Conservation (phyloP, 306 rosid species). For the Inga leiocalycina region DNA sequence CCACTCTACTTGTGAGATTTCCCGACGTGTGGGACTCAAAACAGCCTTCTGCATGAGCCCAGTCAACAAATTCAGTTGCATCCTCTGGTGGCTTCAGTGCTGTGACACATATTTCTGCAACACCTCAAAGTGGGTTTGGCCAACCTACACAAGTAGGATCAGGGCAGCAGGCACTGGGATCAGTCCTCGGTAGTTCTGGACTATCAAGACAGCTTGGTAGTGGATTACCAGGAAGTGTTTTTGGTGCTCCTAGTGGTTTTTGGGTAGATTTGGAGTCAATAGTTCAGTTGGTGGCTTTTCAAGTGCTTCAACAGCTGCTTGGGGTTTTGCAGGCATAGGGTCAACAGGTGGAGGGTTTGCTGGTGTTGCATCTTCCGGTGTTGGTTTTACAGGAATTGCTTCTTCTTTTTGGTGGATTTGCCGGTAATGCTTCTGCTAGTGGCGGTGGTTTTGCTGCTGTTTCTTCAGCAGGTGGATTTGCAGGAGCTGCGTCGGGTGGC, state of each 20-base stretch:
- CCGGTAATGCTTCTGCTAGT: conserved; percentile 22
- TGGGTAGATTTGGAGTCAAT: conserved; percentile 58
- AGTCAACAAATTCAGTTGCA: conserved; percentile 55
- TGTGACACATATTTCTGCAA: conserved; percentile 46
- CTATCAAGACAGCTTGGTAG: conserved; percentile 89
- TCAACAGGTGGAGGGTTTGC: conserved; percentile 55
- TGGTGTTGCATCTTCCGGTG: conserved; percentile 39
- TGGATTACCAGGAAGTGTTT: conserved; percentile 57
- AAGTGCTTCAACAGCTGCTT: conserved; percentile 38
- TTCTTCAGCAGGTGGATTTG: conserved; percentile 45
- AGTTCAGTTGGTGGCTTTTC: conserved; percentile 56
- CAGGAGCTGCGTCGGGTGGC: neutral
- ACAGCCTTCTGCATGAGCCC: conserved; percentile 50
- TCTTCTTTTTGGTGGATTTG: conserved; percentile 42
- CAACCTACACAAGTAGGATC: conserved; percentile 73
- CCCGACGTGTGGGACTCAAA: too few species aligned
- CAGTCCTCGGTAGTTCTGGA: conserved; percentile 88
- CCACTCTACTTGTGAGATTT: too few species aligned
- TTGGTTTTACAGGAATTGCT: conserved; percentile 40
- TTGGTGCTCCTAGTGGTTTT: conserved; percentile 60
- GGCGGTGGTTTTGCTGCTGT: conserved; percentile 50
- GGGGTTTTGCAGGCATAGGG: conserved; percentile 41
- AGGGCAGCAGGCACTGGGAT: conserved; percentile 90
- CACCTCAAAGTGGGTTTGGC: conserved; percentile 57
- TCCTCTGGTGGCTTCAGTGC: conserved; percentile 66